These are phyloP conservation scores for Letharia lupina DNA, from an alignment of 495 filamentous ascomycete genomes.

Conservation along the genomic window DNA sequence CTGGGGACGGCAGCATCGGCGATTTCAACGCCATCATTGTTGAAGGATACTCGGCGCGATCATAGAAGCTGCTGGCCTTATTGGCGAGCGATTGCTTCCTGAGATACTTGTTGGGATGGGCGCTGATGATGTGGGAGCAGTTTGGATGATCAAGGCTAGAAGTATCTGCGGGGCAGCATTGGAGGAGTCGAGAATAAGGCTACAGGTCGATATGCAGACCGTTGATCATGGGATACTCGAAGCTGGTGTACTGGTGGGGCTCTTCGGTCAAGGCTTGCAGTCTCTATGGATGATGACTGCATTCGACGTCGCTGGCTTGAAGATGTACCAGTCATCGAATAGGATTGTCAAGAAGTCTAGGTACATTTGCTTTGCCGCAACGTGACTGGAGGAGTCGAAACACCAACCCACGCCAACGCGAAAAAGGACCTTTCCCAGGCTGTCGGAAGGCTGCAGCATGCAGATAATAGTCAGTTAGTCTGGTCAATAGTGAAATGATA, in stretches of 20 bases:
- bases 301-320: constrained; percentile 2
- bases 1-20: constrained; percentile 26
- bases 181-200: constrained; percentile 6
- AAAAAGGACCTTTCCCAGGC: background rate
- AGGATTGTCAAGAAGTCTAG: background rate
- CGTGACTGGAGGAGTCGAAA: constrained; percentile 5
- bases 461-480: background rate
- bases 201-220: background rate
- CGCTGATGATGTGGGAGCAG: background rate
- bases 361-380: constrained; percentile 16
- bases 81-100: background rate
- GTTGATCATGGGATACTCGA: constrained; percentile 4
- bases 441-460: constrained; percentile 14
- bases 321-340: constrained; percentile 6
- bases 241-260: constrained; percentile 1
- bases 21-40: constrained; percentile 27
- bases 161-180: constrained; percentile 16
- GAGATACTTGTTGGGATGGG: background rate
- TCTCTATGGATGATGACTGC: background rate
- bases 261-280: background rate
- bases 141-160: constrained; percentile 7
- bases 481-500: background rate
- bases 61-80: background rate
- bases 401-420: constrained; percentile 8
- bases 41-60: background rate